phyloP scores from a whole-genome alignment of 75 land plant genomes.

The Cunninghamia lanceolata region DNA sequence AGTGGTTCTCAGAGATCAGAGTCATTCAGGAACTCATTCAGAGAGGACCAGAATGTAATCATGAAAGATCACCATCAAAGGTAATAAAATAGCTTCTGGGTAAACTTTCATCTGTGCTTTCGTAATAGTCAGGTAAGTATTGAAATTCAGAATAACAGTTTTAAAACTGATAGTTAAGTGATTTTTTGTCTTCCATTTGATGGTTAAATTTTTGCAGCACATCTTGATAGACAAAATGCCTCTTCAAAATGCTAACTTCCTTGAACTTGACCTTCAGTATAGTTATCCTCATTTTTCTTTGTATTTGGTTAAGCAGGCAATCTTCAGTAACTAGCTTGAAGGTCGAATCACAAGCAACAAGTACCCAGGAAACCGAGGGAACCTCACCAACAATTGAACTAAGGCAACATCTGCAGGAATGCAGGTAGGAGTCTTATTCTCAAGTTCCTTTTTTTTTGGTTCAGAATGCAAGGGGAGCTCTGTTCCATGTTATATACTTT shows the following conservation, averaged over 20 bases:
- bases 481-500: not conserved
- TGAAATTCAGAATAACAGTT: not conserved
- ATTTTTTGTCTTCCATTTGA: not conserved
- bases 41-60: not conserved
- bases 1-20: not conserved
- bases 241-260: not conserved
- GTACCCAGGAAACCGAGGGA: not conserved
- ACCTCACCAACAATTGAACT: constrained; percentile 2
- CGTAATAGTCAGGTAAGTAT: not conserved
- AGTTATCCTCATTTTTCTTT: not conserved
- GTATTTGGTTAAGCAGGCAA: constrained; percentile 2
- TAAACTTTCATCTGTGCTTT: not conserved
- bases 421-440: not conserved
- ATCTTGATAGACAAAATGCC: not conserved
- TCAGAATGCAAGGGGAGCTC: not conserved
- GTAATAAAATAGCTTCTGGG: not conserved
- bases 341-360: constrained; percentile 2
- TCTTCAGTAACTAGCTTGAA: not conserved
- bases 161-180: not conserved
- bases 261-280: not conserved
- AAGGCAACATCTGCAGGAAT: constrained; percentile 11
- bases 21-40: constrained; percentile 8
- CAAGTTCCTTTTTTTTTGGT: not conserved
- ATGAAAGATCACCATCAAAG: not conserved
- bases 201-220: not conserved